Evolutionary conservation across 352 stramenopile genomes (phyloP).

Genomic region (Pythium brassicae): DNA sequence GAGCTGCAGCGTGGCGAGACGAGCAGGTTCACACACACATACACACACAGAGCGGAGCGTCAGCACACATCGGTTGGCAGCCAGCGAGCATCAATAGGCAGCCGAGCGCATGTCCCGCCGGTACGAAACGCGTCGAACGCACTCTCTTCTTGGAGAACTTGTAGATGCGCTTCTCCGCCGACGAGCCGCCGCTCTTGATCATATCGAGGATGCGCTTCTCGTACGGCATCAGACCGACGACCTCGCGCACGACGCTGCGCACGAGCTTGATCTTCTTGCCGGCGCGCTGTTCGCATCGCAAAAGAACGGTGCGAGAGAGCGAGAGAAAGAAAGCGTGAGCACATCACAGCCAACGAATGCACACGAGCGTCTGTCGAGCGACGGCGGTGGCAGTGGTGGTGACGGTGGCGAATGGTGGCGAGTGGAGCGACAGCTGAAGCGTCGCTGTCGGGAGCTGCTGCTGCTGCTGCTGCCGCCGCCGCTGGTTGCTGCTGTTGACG

Average conservation of each 20-base stretch:
- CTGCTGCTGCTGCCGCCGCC: not conserved
- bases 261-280: slow-evolving; percentile 96
- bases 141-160: slow-evolving; percentile 98
- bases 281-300: slow-evolving; percentile 35
- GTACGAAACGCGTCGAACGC: too few species aligned
- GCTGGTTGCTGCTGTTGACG: not conserved
- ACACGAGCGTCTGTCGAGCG: too few species aligned
- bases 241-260: slow-evolving; percentile 95
- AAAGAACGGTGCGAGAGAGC: not conserved
- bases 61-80: too few species aligned
- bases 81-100: too few species aligned
- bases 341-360: not conserved
- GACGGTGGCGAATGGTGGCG: not conserved
- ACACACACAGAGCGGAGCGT: too few species aligned
- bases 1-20: slow-evolving; percentile 75
- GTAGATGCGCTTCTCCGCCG: slow-evolving; percentile 98
- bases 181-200: slow-evolving; percentile 98
- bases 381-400: too few species aligned
- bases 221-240: slow-evolving; percentile 98
- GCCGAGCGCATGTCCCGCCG: too few species aligned
- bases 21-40: not conserved
- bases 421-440: not conserved
- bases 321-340: not conserved
- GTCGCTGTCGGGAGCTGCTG: not conserved
- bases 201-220: slow-evolving; percentile 99